Conservation (phyloP, 2,329 filamentous ascomycete genomes). For the Blumeriella jaapii region DNA sequence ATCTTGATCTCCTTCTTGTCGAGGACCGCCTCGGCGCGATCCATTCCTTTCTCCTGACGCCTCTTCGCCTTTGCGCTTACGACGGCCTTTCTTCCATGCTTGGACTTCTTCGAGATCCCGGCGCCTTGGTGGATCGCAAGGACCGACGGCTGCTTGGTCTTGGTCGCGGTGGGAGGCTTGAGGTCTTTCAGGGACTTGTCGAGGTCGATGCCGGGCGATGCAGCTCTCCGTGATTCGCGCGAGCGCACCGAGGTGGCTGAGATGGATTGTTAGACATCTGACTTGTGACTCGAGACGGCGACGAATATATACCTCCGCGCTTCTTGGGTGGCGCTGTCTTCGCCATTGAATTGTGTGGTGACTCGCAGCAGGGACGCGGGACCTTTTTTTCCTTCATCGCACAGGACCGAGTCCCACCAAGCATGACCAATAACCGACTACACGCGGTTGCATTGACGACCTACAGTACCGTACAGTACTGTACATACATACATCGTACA, state of each 20-base stretch:
- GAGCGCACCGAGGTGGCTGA: constrained; percentile 52
- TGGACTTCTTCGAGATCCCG: constrained; percentile 58
- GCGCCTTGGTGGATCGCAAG: constrained; percentile 55
- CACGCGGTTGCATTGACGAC: too few species aligned
- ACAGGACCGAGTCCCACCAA: too few species aligned
- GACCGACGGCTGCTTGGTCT: constrained; percentile 48
- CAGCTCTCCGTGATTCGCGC: constrained; percentile 61
- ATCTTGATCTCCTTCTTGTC: constrained; percentile 47
- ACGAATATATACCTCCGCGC: constrained; percentile 20
- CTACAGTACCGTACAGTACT: too few species aligned
- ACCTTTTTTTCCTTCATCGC: too few species aligned
- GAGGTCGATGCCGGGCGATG: constrained; percentile 56
- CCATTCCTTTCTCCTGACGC: constrained; percentile 45
- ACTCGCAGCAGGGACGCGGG: constrained; percentile 6
- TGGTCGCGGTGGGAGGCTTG: constrained; percentile 37
- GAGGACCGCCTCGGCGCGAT: constrained; percentile 47
- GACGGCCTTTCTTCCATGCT: constrained; percentile 41
- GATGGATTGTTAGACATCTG: constrained; percentile 3
- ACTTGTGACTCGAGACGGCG: neutral
- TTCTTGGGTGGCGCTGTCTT: constrained; percentile 27
- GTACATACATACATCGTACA: too few species aligned
- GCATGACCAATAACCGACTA: too few species aligned
- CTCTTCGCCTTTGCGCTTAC: constrained; percentile 43
- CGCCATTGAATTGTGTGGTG: constrained; percentile 20
- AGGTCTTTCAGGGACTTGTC: constrained; percentile 60